phyloP scores from a whole-genome alignment of 768 basidiomycete genomes.

The Suillus tomentosus region DNA sequence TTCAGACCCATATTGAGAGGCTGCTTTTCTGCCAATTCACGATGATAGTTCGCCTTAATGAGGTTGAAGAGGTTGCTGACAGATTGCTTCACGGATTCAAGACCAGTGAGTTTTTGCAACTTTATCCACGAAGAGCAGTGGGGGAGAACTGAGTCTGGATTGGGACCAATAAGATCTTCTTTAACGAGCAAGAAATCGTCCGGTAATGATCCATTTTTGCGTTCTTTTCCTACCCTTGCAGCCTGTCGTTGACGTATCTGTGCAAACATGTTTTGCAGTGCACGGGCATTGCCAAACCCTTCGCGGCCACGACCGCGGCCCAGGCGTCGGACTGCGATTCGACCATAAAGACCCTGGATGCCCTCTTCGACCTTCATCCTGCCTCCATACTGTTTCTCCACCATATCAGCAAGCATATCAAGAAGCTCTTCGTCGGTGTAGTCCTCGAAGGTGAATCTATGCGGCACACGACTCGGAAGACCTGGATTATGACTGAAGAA shows the following conservation, averaged over 20 bases:
- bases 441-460: conserved; percentile 54
- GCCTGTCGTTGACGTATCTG: conserved; percentile 51
- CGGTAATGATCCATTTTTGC: conserved; percentile 37
- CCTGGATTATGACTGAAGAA: conserved; percentile 74
- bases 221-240: conserved; percentile 39
- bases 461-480: conserved; percentile 59
- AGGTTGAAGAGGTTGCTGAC: conserved; percentile 43
- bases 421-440: conserved; percentile 55
- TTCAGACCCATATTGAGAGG: conserved; percentile 55
- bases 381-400: conserved; percentile 44
- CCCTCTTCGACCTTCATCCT: conserved; percentile 49
- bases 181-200: conserved; percentile 50
- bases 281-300: conserved; percentile 66
- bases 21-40: conserved; percentile 52
- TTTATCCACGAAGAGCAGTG: conserved; percentile 48
- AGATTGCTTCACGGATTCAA: conserved; percentile 52
- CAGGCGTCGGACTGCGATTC: conserved; percentile 54
- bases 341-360: conserved; percentile 31
- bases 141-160: conserved; percentile 46
- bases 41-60: conserved; percentile 50
- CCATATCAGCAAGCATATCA: conserved; percentile 45
- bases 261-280: conserved; percentile 47
- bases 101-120: conserved; percentile 51
- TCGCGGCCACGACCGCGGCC: conserved; percentile 51
- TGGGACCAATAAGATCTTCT: conserved; percentile 63